Base-by-base conservation (phyloP, 2,329 filamentous ascomycete species). In the Helminthosporium solani region DNA sequence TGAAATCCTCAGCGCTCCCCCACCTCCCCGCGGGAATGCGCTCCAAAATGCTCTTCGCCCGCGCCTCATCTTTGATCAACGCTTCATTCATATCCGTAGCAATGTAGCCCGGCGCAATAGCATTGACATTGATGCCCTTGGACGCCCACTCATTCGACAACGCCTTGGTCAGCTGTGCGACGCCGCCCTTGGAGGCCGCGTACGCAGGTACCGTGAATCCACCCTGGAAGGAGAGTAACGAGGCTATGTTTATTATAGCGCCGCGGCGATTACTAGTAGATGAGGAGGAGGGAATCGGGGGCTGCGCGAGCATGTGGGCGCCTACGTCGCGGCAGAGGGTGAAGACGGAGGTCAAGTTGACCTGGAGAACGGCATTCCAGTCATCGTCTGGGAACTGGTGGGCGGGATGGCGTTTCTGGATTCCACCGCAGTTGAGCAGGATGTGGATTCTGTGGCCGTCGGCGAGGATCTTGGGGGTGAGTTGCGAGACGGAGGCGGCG, bases 81-180 rank as follows among this genome's bases (percentile, higher is more conserved):
- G 90, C 90, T 55, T 78, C 80, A 68, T 96, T 96, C 91, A 96
- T 96, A 50, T 96, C 90, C n/a, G 90, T 96, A 40, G 82, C 87
- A 58, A 95, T 88, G 70, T 96, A 96, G 0, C 90, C 90, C 0
- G 90, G 90, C 2, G 90, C 90, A 63, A 96, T 88, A 7, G 87
- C 88, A 68, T 96, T 96, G 33, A 96, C 90, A 1, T 81, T 88
- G 51, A 96, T 79, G 2, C 90, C 90, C 61, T 83, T 80, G n/a
- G 76, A 70, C 0, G 85, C 83, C 90, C 90, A 96, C 73, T 95
- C 88, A 66, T 96, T 96, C 37, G 85, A 84, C 47, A 96, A 77
- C 20, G 86, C 85, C 74, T 94, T 95, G 41, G 89, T 95, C 48
- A 95, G 71, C 73, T 95, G 90, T 5, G 83, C 86, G 0, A 96